These are phyloP conservation scores for Wallemia ichthyophaga DNA, from an alignment of 1,284 basidiomycete species.

Conservation along the genomic window DNA sequence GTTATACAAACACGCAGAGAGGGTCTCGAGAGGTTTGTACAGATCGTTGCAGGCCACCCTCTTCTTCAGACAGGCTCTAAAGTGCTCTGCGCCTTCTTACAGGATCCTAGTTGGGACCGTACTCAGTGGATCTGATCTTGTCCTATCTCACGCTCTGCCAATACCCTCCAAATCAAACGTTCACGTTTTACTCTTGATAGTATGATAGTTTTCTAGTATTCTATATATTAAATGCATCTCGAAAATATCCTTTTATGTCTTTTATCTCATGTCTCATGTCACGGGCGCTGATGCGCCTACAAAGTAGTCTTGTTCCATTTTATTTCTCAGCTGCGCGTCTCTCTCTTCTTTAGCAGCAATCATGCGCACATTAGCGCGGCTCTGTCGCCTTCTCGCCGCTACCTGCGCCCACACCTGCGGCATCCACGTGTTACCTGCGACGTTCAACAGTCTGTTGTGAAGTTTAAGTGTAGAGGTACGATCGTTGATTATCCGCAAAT, in stretches of 20 bases:
- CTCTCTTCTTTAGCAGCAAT: not conserved
- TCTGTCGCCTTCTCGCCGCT: not conserved
- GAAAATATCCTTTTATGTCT: too few species aligned
- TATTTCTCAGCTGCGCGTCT: not conserved
- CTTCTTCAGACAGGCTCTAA: constrained; percentile 93
- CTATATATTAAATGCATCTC: too few species aligned
- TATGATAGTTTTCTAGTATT: too few species aligned
- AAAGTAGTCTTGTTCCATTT: not conserved
- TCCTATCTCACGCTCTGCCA: too few species aligned
- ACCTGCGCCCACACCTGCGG: not conserved
- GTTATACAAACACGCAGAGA: constrained; percentile 77
- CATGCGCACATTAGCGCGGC: not conserved
- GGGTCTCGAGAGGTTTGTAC: constrained; percentile 79
- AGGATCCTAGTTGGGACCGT: constrained; percentile 62
- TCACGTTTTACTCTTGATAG: too few species aligned
- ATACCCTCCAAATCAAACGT: too few species aligned
- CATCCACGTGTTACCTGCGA: not conserved
- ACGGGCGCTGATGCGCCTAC: not conserved
- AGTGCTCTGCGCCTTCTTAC: constrained; percentile 81
- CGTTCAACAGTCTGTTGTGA: not conserved
- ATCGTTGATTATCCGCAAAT: not conserved
- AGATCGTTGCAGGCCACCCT: constrained; percentile 88
- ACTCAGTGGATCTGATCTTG: constrained; percentile 37
- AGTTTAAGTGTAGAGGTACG: not conserved
- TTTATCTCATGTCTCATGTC: not conserved